These are phyloP conservation scores for Teratosphaeria epicoccoides DNA, from an alignment of 2,329 filamentous ascomycete genomes.

Conservation along the genomic window DNA sequence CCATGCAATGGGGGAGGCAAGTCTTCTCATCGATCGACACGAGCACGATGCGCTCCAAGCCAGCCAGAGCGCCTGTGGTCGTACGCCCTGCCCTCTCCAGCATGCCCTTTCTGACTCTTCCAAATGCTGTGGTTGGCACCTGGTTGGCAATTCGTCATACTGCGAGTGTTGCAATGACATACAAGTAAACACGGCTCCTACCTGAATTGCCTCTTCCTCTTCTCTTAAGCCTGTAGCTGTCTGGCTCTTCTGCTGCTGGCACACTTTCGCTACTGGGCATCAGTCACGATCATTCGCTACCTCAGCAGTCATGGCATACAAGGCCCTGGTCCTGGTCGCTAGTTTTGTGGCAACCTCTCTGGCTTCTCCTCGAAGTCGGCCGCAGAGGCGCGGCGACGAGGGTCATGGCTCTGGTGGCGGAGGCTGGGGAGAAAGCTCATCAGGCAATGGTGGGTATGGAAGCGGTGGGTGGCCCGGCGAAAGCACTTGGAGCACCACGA, in stretches of 20 bases:
- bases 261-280: not conserved
- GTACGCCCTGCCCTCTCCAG: not conserved
- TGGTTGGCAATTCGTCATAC: not conserved
- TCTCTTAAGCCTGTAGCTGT: not conserved
- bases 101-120: not conserved
- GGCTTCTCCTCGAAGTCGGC: not conserved
- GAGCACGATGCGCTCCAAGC: not conserved
- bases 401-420: not conserved
- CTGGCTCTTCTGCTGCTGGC: not conserved
- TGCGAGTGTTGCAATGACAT: not conserved
- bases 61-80: not conserved
- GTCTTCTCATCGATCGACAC: not conserved
- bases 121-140: not conserved
- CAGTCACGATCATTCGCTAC: not conserved
- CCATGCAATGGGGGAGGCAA: not conserved
- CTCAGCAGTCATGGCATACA: not conserved
- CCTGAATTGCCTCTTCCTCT: not conserved
- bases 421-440: not conserved
- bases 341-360: not conserved
- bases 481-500: not conserved
- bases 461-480: not conserved
- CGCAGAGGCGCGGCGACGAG: not conserved
- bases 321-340: not conserved
- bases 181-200: not conserved
- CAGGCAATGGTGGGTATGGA: not conserved